Base-by-base conservation (phyloP, 208 protist species). In the Sergeia podlipaevii region DNA sequence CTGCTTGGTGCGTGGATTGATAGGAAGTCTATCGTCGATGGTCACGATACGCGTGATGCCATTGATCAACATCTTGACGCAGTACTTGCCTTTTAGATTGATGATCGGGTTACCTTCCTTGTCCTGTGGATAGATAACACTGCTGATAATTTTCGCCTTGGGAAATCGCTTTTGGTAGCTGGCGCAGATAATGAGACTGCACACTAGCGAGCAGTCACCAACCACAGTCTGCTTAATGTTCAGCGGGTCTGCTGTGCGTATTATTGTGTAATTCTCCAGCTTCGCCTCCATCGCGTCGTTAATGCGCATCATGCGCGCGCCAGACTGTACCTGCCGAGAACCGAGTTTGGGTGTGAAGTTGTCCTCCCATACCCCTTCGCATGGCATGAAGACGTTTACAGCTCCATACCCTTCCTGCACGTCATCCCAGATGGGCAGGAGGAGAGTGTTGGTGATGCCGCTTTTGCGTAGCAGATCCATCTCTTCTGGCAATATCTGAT, bases 61-160 rank as follows among this genome's bases (percentile, higher is more conserved):
- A 60, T 96, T 96, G 55, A 96, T 70, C n/a, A 95, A 72, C 82
- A 96, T 90, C 63, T 94, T 94, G 4, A 96, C 77, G 59, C 74
- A 84, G 60, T 96, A 95, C 60, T 91, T 91, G 15, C 91, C 91
- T 58, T 83, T 89, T 0, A 82, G 79, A 62, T 88, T 94, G 15
- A 92, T 34, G 8, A 96, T 65, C 10, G 87, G 85, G 41, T 74
- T 74, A 2, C 88, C 72, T 13, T 86, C 65, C 15, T 42, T 41
- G 60, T 90, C 85, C 42, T 95, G 91, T 10, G 91, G 91, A 62
- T 82, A 96, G 46, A 96, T 95, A 36, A 90, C 84, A 44, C 77
- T 80, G 57, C 68, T 80, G 59, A 96, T 93, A 37, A 94, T 81
- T 56, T 84, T 85, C 23, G 63, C 74, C 21, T 89, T 83, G 4